Base-by-base conservation (phyloP, 2,329 filamentous ascomycete genomes). In the Clonostachys sp. region DNA sequence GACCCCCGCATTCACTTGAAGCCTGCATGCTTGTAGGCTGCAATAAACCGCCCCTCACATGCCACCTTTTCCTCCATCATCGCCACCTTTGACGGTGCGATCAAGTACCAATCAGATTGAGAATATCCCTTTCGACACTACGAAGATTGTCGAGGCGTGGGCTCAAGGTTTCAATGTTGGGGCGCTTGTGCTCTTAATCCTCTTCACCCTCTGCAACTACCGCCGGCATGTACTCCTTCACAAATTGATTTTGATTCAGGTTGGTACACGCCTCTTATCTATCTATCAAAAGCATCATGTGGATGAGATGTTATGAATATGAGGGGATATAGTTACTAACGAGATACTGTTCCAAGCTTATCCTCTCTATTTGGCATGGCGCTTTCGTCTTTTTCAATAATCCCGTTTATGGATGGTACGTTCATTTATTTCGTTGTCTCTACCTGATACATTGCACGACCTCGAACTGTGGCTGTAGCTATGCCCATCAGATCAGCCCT, bases 191-290 rank as follows among this genome's bases (percentile, higher is more conserved):
- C 20, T 53, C 10, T 40, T 53, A 10, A 47, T 49, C 17, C 45
- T 50, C 12, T 41, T 50, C 14, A 46, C 50, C 3, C 38, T 50
- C 10, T 53, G 48, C 44, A 53, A 53, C 34, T 53, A 53, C 40
- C 51, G 51, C 17, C 44, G 38, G 35, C 20, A 45, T 24, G 41
- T 53, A 13, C 51, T 53, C 18, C 45, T 53, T 12, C 51, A 53
- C 45, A 53, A 53, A 36, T 36, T 53, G 17, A 53, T 53, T 50
- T 24, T 53, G n/a, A 34, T 53, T 24, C 48, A 53, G 51, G 48
- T 52, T 52, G 33, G 58, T 30, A 10, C 33, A 1, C 43, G 12
- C 5, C 4, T 30, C 24, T 30, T 10, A 10, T 30, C 9, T 30
- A 30, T 30, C 24, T n/a, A n/a, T n/a, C n/a, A n/a, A 20, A 42